These are phyloP conservation scores for Solanum hybrid DNA, from an alignment of 305 asterid species.

Conservation along the genomic window DNA sequence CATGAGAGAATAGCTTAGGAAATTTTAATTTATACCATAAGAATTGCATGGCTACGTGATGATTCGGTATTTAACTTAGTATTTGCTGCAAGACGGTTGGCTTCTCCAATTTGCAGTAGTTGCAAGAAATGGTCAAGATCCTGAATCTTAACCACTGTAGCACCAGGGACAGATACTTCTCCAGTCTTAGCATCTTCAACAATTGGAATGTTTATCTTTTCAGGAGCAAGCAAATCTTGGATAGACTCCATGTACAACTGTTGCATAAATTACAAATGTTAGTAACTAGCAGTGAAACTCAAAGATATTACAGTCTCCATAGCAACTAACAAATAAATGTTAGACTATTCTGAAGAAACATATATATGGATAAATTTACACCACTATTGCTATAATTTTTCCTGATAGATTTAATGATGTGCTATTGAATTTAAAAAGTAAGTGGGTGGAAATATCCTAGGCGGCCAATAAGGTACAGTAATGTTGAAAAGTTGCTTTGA, in stretches of 20 bases:
- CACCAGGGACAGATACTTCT: slow-evolving; percentile 78
- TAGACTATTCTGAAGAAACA: not conserved
- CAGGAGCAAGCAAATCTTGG: slow-evolving; percentile 96
- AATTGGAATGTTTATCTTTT: slow-evolving; percentile 67
- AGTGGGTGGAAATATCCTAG: not conserved
- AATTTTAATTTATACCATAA: slow-evolving; percentile 43
- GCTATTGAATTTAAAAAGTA: not conserved
- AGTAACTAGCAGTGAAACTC: slow-evolving; percentile 6
- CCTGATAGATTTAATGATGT: not conserved
- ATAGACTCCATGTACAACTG: slow-evolving; percentile 86
- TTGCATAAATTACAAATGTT: slow-evolving; percentile 11
- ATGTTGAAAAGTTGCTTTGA: not conserved
- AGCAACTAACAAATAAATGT: not conserved
- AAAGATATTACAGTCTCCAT: not conserved
- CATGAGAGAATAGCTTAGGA: not conserved
- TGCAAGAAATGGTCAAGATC: slow-evolving; percentile 61
- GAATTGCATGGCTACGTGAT: slow-evolving; percentile 95
- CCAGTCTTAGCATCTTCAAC: slow-evolving; percentile 85
- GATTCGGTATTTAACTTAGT: slow-evolving; percentile 88
- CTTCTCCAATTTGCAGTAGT: slow-evolving; percentile 70
- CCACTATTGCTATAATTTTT: not conserved
- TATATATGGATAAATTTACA: not conserved
- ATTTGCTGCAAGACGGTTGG: slow-evolving; percentile 94
- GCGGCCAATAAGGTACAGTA: not conserved
- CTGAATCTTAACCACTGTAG: slow-evolving; percentile 57